Conservation (phyloP, 2,329 filamentous ascomycete species). For the Aspergillus bombycis region DNA sequence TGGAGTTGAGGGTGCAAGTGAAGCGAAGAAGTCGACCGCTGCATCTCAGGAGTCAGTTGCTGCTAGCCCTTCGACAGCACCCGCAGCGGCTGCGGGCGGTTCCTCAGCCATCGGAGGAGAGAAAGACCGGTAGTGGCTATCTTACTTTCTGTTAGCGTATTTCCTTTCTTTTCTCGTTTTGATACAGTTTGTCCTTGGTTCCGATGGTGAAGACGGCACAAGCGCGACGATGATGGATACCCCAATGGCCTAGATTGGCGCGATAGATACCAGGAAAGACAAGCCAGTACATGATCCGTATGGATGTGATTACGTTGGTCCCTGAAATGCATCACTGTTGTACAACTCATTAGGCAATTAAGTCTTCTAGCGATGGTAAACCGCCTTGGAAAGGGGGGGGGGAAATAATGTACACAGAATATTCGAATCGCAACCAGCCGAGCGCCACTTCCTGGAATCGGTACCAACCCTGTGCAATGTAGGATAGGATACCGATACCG, state of each 20-base stretch:
- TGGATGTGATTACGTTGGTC: neutral
- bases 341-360: neutral
- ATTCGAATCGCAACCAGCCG: neutral
- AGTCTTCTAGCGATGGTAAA: neutral
- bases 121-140: conserved; percentile 18
- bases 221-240: conserved; percentile 4
- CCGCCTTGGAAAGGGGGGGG: neutral
- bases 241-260: conserved; percentile 1
- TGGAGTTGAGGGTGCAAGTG: conserved; percentile 16
- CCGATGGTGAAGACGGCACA: neutral
- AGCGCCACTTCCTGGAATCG: conserved; percentile 4
- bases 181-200: neutral
- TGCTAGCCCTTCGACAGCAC: conserved; percentile 8
- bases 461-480: conserved; percentile 6
- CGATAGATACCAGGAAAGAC: neutral
- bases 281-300: neutral
- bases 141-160: neutral
- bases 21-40: conserved; percentile 19
- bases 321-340: neutral
- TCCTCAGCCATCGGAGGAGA: conserved; percentile 18
- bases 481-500: neutral
- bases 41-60: conserved; percentile 7
- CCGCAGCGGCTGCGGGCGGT: conserved; percentile 18
- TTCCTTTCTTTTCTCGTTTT: neutral
- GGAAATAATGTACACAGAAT: neutral